phyloP scores from a whole-genome alignment of 768 basidiomycete genomes.

The Russula lepida region DNA sequence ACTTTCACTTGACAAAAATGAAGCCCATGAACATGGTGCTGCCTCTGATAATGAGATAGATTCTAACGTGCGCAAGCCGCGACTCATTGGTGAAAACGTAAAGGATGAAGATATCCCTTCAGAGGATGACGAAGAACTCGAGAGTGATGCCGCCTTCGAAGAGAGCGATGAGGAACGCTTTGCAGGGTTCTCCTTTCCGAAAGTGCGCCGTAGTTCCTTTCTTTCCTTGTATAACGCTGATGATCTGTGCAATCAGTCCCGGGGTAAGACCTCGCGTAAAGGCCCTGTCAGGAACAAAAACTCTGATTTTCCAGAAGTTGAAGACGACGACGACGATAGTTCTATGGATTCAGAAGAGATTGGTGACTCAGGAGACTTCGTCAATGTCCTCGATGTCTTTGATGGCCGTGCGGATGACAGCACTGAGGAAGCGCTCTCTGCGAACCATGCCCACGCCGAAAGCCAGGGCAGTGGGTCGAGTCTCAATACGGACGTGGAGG shows the following conservation, averaged over 20 bases:
- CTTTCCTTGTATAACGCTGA: conserved; percentile 2
- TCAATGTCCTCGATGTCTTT: conserved; percentile 25
- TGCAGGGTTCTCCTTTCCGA: conserved; percentile 48
- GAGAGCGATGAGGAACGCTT: conserved; percentile 75
- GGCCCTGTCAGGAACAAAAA: not conserved
- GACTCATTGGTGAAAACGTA: conserved; percentile 34
- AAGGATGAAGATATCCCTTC: conserved; percentile 32
- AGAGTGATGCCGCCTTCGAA: conserved; percentile 78
- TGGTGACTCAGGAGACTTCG: conserved; percentile 22
- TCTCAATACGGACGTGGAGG: conserved; percentile 14
- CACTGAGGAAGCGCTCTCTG: conserved; percentile 21
- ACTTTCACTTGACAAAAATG: conserved; percentile 50
- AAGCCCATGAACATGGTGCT: conserved; percentile 28
- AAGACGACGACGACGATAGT: conserved; percentile 30
- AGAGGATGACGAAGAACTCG: conserved; percentile 78
- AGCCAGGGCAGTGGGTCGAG: conserved; percentile 23
- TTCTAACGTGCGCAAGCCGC: conserved; percentile 25
- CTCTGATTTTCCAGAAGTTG: conserved; percentile 20
- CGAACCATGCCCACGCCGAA: not conserved
- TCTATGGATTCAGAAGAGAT: conserved; percentile 33
- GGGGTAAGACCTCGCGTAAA: not conserved
- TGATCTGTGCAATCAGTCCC: not conserved
- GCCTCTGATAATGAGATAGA: conserved; percentile 33
- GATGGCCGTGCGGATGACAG: conserved; percentile 21
- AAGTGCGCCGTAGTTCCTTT: conserved; percentile 21